These are phyloP conservation scores for Westerdykella sp. DNA, from an alignment of 2,329 filamentous ascomycete species.

Conservation along the genomic window DNA sequence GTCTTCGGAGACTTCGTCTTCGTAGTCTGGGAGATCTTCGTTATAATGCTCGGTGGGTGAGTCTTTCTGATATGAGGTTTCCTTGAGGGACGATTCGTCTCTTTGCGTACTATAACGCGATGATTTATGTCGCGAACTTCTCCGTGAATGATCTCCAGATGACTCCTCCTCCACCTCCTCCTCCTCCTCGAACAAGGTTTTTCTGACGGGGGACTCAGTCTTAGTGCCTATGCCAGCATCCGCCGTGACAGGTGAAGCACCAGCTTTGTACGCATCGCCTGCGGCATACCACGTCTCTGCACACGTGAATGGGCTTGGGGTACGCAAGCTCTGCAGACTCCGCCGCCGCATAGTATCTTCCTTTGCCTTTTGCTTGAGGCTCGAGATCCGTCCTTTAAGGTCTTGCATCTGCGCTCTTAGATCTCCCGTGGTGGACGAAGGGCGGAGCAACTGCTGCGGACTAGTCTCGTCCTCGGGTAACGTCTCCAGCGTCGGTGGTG, in stretches of 20 bases:
- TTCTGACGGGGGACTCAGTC: conserved; percentile 19
- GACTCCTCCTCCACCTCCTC: conserved; percentile 7
- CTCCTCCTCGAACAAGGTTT: conserved; percentile 17
- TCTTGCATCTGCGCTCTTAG: conserved; percentile 81
- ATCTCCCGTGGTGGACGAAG: conserved; percentile 64
- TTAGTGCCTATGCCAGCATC: conserved; percentile 28
- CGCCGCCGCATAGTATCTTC: conserved; percentile 72
- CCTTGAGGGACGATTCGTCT: no score
- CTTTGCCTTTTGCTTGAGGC: conserved; percentile 67
- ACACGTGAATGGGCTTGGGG: conserved; percentile 72
- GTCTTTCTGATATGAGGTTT: neutral
- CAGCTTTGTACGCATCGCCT: conserved; percentile 24
- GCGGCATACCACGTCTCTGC: conserved; percentile 54
- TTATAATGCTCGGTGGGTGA: conserved; percentile 19
- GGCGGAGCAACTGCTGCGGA: conserved; percentile 47
- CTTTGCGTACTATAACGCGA: neutral
- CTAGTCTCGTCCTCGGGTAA: conserved; percentile 37
- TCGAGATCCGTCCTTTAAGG: conserved; percentile 78
- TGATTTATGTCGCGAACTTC: conserved; percentile 2
- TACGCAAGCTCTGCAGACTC: conserved; percentile 69
- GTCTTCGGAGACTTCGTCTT: conserved; percentile 30
- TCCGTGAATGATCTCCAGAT: conserved; percentile 3
- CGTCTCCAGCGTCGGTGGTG: conserved; percentile 36
- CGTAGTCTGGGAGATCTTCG: conserved; percentile 20
- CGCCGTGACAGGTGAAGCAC: conserved; percentile 17